Conservation (phyloP, 2,329 filamentous ascomycete genomes). For the Camillea tinctor region DNA sequence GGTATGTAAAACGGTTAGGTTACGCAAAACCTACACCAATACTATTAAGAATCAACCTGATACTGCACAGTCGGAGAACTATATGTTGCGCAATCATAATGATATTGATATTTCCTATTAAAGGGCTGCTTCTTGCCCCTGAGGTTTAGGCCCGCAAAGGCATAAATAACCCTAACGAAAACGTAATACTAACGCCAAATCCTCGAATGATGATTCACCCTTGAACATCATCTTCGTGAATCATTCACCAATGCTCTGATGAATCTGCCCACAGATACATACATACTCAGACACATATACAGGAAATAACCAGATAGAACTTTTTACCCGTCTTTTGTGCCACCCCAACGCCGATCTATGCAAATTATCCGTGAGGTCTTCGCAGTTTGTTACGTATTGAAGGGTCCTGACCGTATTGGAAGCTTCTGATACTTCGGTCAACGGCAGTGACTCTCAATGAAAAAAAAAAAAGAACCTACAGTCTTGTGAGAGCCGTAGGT, state of each 20-base stretch:
- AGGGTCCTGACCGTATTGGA: background rate
- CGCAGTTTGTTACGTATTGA: conserved; percentile 1
- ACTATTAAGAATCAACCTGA: background rate
- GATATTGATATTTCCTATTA: background rate
- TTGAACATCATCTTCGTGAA: background rate
- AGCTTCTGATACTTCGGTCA: background rate
- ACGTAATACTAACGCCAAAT: background rate
- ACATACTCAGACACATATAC: background rate
- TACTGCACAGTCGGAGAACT: background rate
- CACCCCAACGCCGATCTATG: conserved; percentile 21
- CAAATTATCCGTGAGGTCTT: conserved; percentile 16
- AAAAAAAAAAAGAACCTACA: no score
- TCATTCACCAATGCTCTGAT: background rate
- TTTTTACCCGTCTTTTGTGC: background rate
- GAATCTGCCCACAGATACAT: background rate
- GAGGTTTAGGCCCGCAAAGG: background rate
- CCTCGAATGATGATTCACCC: background rate
- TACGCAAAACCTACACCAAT: background rate
- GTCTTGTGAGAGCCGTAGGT: no score
- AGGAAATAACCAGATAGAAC: background rate
- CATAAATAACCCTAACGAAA: no score
- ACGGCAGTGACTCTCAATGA: background rate
- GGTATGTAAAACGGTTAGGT: no score
- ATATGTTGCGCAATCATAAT: background rate
- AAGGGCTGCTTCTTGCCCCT: background rate